Percentiles rank a stretch among this genome's conserved stretches.
Conservation (phyloP, 2,329 filamentous ascomycete species). For the Aureobasidium namibiae region DNA sequence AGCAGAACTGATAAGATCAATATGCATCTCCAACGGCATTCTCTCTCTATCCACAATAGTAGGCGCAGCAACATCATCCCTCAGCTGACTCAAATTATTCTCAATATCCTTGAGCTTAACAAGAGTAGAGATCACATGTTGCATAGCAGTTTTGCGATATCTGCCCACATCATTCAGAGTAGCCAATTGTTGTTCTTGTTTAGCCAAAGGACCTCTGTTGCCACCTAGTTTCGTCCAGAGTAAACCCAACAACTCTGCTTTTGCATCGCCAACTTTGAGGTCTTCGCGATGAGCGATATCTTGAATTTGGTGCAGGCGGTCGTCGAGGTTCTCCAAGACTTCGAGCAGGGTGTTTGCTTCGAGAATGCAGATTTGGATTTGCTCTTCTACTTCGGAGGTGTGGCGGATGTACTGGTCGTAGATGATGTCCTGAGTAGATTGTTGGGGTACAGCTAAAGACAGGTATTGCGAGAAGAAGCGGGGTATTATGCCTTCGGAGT, state of each 20-base stretch:
- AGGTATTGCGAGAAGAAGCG: constrained; percentile 37
- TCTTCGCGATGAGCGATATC: constrained; percentile 59
- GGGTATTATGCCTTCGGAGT: constrained; percentile 31
- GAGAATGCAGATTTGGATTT: constrained; percentile 58
- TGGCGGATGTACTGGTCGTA: constrained; percentile 70
- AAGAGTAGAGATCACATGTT: constrained; percentile 61
- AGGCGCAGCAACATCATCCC: constrained; percentile 61
- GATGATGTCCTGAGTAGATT: constrained; percentile 53
- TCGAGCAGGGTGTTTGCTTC: constrained; percentile 61
- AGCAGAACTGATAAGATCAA: constrained; percentile 64
- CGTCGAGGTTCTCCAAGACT: constrained; percentile 60
- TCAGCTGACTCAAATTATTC: constrained; percentile 60
- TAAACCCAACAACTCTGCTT: constrained; percentile 58
- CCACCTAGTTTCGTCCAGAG: constrained; percentile 70
- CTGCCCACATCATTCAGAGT: constrained; percentile 57
- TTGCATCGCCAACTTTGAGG: constrained; percentile 48
- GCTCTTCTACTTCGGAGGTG: constrained; percentile 59
- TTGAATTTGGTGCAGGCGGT: constrained; percentile 61
- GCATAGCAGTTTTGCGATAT: constrained; percentile 58
- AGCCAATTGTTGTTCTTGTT: constrained; percentile 54
- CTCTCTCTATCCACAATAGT: constrained; percentile 43
- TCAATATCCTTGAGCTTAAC: constrained; percentile 67
- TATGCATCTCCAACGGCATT: constrained; percentile 63
- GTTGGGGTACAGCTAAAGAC: constrained; percentile 45
- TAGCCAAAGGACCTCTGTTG: constrained; percentile 53